Conservation (phyloP, 2,329 filamentous ascomycete genomes). For the Sphaceloma murrayae region DNA sequence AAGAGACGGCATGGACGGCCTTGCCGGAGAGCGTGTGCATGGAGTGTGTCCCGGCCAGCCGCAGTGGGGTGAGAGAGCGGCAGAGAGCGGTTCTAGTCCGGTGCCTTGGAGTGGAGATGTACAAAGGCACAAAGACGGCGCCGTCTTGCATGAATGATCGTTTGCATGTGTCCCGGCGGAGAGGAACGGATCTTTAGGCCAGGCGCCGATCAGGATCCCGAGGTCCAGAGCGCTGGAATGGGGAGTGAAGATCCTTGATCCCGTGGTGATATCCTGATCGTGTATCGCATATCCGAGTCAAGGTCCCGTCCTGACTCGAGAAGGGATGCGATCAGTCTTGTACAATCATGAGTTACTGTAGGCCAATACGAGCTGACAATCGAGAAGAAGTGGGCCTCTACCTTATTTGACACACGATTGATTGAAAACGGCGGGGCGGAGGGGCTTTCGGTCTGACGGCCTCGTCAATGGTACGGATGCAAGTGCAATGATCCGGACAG, state of each 20-base stretch:
- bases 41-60: no score
- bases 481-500: constrained; percentile 8
- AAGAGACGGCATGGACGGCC: constrained; percentile 1
- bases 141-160: no score
- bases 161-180: no score
- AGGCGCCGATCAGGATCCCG: constrained; percentile 8
- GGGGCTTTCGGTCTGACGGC: constrained; percentile 9
- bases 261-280: no score
- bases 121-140: not conserved
- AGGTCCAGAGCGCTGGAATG: constrained; percentile 1
- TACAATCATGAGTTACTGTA: no score
- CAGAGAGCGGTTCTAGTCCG: not conserved
- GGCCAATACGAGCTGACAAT: constrained; percentile 4
- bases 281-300: no score
- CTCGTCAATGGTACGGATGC: constrained; percentile 11
- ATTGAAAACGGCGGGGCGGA: constrained; percentile 8
- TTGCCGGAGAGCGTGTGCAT: no score
- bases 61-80: not conserved
- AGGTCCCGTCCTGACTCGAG: no score
- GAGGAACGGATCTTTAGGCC: constrained; percentile 4
- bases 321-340: no score
- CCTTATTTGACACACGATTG: no score
- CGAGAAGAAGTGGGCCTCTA: not conserved
- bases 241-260: not conserved
- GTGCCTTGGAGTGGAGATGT: not conserved